A percentile compares a stretch with the other conserved stretches of the same genome.
Evolutionary conservation across 371 early-diverging fungal genomes (phyloP).

Genomic region (Mortierella sp.): DNA sequence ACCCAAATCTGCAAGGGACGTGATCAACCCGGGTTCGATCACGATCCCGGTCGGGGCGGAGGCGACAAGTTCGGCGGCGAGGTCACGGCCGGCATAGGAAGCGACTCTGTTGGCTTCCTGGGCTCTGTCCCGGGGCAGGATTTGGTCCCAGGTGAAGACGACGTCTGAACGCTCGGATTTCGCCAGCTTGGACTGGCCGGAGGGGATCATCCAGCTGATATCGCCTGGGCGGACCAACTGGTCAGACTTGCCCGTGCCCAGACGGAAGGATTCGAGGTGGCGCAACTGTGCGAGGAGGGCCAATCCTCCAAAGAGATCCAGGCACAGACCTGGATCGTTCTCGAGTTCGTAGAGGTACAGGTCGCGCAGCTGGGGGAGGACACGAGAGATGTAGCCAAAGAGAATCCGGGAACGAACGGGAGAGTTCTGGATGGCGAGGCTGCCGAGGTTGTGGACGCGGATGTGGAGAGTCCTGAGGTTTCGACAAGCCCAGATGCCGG

Average conservation of each 20-base stretch:
- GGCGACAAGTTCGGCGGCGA: not conserved
- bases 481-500: not conserved
- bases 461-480: not conserved
- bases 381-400: constrained; percentile 1
- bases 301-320: not conserved
- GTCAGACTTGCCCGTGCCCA: not conserved
- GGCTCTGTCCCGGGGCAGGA: not conserved
- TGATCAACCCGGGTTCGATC: not conserved
- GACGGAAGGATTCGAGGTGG: not conserved
- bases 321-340: not conserved
- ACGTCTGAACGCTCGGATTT: not conserved
- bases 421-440: not conserved
- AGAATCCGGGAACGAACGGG: not conserved
- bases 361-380: not conserved
- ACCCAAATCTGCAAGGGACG: not conserved
- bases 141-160: not conserved
- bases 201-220: not conserved
- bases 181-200: not conserved
- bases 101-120: not conserved
- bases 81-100: not conserved
- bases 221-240: not conserved
- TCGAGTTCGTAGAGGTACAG: not conserved
- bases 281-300: not conserved
- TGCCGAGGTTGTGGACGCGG: constrained; percentile 1
- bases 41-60: not conserved